Evolutionary conservation across 257 asterid species (phyloP).

Genomic region (Solanum lignicaule): DNA sequence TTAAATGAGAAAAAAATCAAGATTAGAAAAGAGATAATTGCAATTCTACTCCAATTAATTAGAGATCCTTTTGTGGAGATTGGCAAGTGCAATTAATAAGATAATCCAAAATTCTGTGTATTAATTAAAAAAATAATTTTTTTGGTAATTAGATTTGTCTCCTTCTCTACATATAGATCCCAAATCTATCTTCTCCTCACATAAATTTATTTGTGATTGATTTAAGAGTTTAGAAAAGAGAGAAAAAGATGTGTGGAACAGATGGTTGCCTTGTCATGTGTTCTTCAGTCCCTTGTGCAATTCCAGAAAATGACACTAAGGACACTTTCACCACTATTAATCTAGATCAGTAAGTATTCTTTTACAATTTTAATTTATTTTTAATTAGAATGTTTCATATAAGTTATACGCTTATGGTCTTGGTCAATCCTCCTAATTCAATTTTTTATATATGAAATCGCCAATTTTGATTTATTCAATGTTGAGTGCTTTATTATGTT

Average conservation of each 20-base stretch:
- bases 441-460: not conserved
- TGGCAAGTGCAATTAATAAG: not conserved
- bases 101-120: too few relatives aligned
- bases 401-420: not conserved
- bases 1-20: too few relatives aligned
- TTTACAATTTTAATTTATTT: too few relatives aligned
- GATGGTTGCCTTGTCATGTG: conserved; percentile 11
- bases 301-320: conserved; percentile 6
- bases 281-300: not conserved
- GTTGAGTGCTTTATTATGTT: not conserved
- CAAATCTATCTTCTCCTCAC: not conserved
- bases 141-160: not conserved
- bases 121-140: not conserved
- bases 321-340: conserved; percentile 15
- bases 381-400: not conserved
- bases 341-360: conserved; percentile 56
- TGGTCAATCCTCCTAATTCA: not conserved
- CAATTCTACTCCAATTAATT: too few relatives aligned
- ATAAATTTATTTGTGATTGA: not conserved
- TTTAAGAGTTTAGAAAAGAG: not conserved
- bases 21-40: too few relatives aligned
- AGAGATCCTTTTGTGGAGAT: too few relatives aligned
- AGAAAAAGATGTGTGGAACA: conserved; percentile 33
- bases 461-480: not conserved
- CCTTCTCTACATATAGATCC: not conserved